Base-by-base conservation (phyloP, 148 eudicot species). In the Beta vulgaris region DNA sequence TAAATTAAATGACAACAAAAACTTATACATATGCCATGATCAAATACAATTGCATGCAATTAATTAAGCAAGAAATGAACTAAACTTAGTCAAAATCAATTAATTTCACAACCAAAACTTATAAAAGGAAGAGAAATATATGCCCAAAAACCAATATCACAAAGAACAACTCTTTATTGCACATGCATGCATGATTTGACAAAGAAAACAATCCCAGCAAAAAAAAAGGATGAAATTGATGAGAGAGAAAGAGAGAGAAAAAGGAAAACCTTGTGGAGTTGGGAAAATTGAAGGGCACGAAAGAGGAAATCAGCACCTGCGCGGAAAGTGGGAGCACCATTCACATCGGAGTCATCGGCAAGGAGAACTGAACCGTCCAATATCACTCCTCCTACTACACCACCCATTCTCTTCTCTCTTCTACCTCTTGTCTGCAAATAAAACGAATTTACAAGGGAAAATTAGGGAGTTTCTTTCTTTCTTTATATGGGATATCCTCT, bases 251-350 rank as follows among this genome's bases (percentile, higher is more conserved):
- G 69, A 43, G 23, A 40, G 48, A 2, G 57, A 9, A 13, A 26
- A n/a, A 31, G 13, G 54, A 21, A 3, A 11, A 92, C 98, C 75
- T 82, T 81, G 55, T 78, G 87, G 71, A 92, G 81, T 29, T 85
- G 86, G 61, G 96, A 92, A 67, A 85, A 85, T 28, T 88, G 96
- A 29, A 92, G 90, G 66, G 82, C 73, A 37, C 83, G 86, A 40
- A 92, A 85, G 43, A 92, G 83, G 81, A 68, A 82, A 28, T 81
- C 83, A 44, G 91, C 88, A 43, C 82, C 88, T 26, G 86, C 54
- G 18, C 62, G 53, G 53, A 87, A 85, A 32, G 80, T 73, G 14
- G 84, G 65, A 64, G 36, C 55, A 1, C 44, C 79, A 78, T 62
- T 77, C 37, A 9, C 53, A 42, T 70, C 76, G 68, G 25, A 75